A percentile compares a stretch with the other conserved stretches of the same genome.
phyloP scores from a whole-genome alignment of 306 rosid species.

The Quercus variabilis region DNA sequence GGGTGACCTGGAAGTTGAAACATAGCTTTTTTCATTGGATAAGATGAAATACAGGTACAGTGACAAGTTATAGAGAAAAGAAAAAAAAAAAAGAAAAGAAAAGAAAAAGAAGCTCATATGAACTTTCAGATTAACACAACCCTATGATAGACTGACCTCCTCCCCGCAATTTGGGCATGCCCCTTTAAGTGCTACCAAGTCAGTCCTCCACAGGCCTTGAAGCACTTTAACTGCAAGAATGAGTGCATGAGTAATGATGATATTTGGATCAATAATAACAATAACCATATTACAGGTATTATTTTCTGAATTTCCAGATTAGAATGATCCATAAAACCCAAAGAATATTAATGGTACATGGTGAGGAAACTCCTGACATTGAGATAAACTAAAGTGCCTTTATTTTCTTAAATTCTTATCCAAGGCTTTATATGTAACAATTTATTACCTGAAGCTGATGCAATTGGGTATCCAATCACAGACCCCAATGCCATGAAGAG shows the following conservation, averaged over 20 bases:
- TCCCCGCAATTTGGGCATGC: conserved; percentile 93
- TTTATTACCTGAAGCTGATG: conserved; percentile 70
- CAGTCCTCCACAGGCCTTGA: conserved; percentile 79
- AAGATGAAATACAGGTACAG: background rate
- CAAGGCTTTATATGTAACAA: background rate
- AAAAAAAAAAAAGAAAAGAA: background rate
- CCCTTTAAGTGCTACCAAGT: conserved; percentile 77
- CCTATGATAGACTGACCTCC: conserved; percentile 54
- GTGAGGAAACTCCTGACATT: background rate
- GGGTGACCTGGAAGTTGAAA: conserved; percentile 12
- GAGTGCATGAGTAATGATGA: background rate
- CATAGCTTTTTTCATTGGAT: conserved; percentile 4
- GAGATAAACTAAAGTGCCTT: too few relatives aligned
- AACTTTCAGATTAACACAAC: background rate
- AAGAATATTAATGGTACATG: background rate
- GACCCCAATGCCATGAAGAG: conserved; percentile 57
- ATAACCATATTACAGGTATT: background rate
- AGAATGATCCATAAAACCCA: background rate
- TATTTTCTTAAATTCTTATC: background rate
- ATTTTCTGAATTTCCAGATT: background rate
- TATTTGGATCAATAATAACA: background rate
- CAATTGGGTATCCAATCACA: conserved; percentile 65
- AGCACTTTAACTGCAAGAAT: conserved; percentile 66
- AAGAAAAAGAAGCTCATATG: background rate
- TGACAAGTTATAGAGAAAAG: conserved; percentile 1